Evolutionary conservation across 1,284 basidiomycete genomes (phyloP), one percentile per base, ranked within the genome.

Genomic region (Paramarasmius palmivorus): DNA sequence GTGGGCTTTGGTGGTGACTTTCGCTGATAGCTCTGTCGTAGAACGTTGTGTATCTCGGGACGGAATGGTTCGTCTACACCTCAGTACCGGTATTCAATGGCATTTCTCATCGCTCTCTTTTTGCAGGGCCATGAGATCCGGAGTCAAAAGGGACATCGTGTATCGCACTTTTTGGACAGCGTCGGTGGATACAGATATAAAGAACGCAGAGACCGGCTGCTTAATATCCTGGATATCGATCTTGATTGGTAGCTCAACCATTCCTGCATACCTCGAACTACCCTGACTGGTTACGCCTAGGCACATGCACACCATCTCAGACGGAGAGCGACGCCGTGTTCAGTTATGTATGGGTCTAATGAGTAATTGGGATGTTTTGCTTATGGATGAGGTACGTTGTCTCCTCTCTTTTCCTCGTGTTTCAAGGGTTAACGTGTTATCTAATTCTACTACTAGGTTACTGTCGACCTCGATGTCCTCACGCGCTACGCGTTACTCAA

Each of bases 281-380:
- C 9, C 19, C 19, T 8, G 9, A 4, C 14, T 20, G 15, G 9
- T 44, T 4, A 44, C 41, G 7, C 19, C 41, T 23, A 44, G 41
- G 41, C 89, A 84, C 57, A 93, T 93, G 92, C 90, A 94, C 63
- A 73, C 84, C 57, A 95, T 99, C 60, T 95, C 92, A n/a, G 96
- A 99, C 67, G 96, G 96, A 44, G 96, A 99, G 73, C 81, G 96
- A 36, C 81, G 96, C 26, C 62, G 77, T 47, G 95, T 98, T 4
- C 97, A 99, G 70, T 84, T 99, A 20, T 93, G 92, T 59, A 95
- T 97, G 81, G 96, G 96, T 2, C 79, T 99, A 22, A 98, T 99
- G 96, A 81, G 81, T 23, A 88, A 92, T 22, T 99, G 94, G 94
- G 88, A 96, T 61, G 82, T 99, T 20, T 73, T 99, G 3, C 76